Conservation (phyloP, 2,329 filamentous ascomycete species). For the Xylariaceae sp. region DNA sequence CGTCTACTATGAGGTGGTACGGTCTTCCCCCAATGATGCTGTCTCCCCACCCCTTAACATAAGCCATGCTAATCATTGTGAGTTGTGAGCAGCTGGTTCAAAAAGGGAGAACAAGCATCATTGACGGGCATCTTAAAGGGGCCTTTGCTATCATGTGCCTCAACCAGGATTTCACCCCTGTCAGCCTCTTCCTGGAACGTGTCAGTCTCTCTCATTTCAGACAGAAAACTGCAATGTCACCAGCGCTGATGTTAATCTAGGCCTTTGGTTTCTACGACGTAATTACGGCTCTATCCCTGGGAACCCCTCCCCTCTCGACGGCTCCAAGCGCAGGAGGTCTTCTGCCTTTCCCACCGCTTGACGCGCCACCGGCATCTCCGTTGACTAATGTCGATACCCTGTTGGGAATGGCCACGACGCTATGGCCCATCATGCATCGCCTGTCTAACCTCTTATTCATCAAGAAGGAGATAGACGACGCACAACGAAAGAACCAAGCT, state of each 20-base stretch:
- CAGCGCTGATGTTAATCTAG: slow-evolving; percentile 33
- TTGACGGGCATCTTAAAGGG: slow-evolving; percentile 56
- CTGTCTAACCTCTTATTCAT: slow-evolving; percentile 50
- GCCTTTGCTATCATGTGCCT: slow-evolving; percentile 56
- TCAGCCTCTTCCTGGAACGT: slow-evolving; percentile 53
- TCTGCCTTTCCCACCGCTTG: slow-evolving; percentile 42
- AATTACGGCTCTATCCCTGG: slow-evolving; percentile 57
- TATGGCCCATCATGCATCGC: slow-evolving; percentile 60
- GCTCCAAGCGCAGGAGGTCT: slow-evolving; percentile 43
- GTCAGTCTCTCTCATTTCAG: slow-evolving; percentile 32
- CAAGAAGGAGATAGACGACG: slow-evolving; percentile 46
- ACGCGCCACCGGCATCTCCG: slow-evolving; percentile 40
- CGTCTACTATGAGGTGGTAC: slow-evolving; percentile 59
- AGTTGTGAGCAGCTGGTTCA: slow-evolving; percentile 54
- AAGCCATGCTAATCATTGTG: too few species aligned
- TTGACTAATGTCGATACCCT: slow-evolving; percentile 52
- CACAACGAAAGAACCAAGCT: slow-evolving; percentile 36
- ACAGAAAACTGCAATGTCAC: not conserved
- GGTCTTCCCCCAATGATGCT: slow-evolving; percentile 22
- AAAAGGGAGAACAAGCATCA: slow-evolving; percentile 52
- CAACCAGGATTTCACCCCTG: slow-evolving; percentile 42
- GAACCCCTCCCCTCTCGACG: slow-evolving; percentile 50
- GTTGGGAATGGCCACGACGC: slow-evolving; percentile 55
- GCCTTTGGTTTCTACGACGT: slow-evolving; percentile 63
- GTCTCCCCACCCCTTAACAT: too few species aligned